Evolutionary conservation across 345 rosid species (phyloP), one percentile per base, ranked within the genome.

Genomic region (Populus deltoides): DNA sequence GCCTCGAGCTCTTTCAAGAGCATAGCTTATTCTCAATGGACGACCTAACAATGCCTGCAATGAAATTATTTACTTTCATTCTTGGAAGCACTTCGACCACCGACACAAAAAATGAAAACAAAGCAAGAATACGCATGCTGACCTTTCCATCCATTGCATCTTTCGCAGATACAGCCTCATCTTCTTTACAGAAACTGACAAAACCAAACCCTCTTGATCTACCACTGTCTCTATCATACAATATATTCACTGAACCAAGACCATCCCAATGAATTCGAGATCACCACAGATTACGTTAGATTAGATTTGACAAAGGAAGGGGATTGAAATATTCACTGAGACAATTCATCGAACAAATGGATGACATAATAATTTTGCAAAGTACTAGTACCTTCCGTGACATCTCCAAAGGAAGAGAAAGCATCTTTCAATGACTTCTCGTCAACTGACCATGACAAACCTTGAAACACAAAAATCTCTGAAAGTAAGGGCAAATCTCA

Each of bases 141-240:
- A 93, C 97, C 97, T 86, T 93, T 45, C 98, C 98, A 85, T 96
- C 97, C 98, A 93, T 93, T 78, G 94, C 94, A 75, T 90, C 91
- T 88, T 89, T 96, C 1, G 98, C 99, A 77, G 80, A 75, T 9
- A 49, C 24, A 72, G 98, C 97, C 49, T 90, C 85, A 13, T 74
- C 85, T 82, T 87, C 87, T 75, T 88, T 86, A 17, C 84, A 71
- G 76, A 92, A 96, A 75, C 86, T 89, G 71, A 96, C 94, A 81
- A 93, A 96, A 24, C 99, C 99, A 33, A 91, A 93, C 7, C 99
- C 93, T 92, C 91, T 92, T 71, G 99, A 87, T 77, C 99, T 84
- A 36, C 98, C 98, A 66, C 85, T 90, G 53, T 84, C 92, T 81
- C 82, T 93, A 68, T 93, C 98, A 13, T 94, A 93, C 62, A 85